Conservation (phyloP, 1,284 basidiomycete species). For the Pseudozyma sp. region DNA sequence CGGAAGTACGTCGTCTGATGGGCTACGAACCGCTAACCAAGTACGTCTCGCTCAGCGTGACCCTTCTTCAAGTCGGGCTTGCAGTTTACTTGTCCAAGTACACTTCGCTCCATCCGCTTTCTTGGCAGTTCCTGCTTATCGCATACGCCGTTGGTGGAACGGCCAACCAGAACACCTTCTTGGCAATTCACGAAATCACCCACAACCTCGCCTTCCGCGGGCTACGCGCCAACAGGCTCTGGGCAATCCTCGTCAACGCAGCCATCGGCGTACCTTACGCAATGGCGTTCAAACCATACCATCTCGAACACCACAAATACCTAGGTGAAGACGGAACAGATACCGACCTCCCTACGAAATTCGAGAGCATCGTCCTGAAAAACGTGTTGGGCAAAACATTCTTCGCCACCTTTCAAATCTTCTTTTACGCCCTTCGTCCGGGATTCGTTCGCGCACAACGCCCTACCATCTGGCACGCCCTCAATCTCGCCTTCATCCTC, state of each 20-base stretch:
- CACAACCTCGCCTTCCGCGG: slow-evolving; percentile 94
- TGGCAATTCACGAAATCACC: slow-evolving; percentile 98
- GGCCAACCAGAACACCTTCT: slow-evolving; percentile 95
- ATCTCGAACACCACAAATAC: slow-evolving; percentile 86
- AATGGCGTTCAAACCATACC: slow-evolving; percentile 95
- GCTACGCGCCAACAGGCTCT: slow-evolving; percentile 83
- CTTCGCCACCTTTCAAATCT: slow-evolving; percentile 96
- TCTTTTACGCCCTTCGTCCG: slow-evolving; percentile 96
- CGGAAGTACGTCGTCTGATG: slow-evolving; percentile 94
- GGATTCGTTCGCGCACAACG: slow-evolving; percentile 89
- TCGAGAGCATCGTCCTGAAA: slow-evolving; percentile 87
- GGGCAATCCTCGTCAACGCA: slow-evolving; percentile 90
- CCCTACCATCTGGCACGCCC: slow-evolving; percentile 83
- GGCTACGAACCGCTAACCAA: slow-evolving; percentile 91
- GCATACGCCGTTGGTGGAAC: slow-evolving; percentile 93
- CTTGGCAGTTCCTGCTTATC: slow-evolving; percentile 78
- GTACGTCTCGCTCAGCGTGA: slow-evolving; percentile 84
- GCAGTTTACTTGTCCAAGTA: slow-evolving; percentile 71
- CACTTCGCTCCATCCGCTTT: slow-evolving; percentile 74
- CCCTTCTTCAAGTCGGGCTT: slow-evolving; percentile 78
- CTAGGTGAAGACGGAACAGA: slow-evolving; percentile 96
- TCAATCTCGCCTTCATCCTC: slow-evolving; percentile 81
- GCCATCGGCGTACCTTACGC: slow-evolving; percentile 95
- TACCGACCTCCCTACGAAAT: slow-evolving; percentile 87
- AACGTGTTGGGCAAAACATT: slow-evolving; percentile 98